Evolutionary conservation across 225 moss, liverwort and hornwort genomes (phyloP), one percentile per base, ranked within the genome.

Genomic region (Lunularia cruciata): DNA sequence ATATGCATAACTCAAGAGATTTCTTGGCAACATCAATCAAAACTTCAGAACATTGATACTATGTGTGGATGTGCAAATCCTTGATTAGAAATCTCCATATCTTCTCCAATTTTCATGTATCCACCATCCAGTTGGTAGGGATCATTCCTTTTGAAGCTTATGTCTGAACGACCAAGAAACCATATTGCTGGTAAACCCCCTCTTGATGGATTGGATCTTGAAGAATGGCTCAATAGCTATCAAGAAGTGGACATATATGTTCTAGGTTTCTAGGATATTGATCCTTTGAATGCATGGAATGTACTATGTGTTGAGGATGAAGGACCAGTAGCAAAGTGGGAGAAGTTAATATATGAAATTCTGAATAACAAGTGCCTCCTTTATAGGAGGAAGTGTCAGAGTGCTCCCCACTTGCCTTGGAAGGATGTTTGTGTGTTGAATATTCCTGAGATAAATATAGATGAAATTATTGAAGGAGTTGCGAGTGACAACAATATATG

Each of bases 231-330:
- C 42, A 79, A 85, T 27, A 83, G 55, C 65, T 77, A 78, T 76
- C 61, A 86, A 63, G 83, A 88, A 40, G 92, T 90, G 58, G 95
- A 96, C 48, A 83, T 92, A 60, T 96, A 89, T 43, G 90, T 96
- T 59, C 78, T 96, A 63, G 95, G 95, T 55, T 96, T 96, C 75
- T 92, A 96, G 84, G 95, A 96, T 76, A 87, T 96, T 54, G 92
- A 92, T 68, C 95, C 95, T 14, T 73, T 96, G 76, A 96, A 87
- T 77, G 92, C 92, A 63, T 88, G 88, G 76, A 96, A 92, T 82
- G 95, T 96, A 42, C 73, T 96, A 13, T 87, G 88, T 69, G 67
- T 88, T 36, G 92, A 96, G 80, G 87, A 96, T 69, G 84, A 85
- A 72, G 88, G 81, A 56, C 95, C 95, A 76, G 88, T 87, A 63